Percentiles rank a stretch among this genome's conserved stretches.
phyloP scores from a whole-genome alignment of 805 yeast species.

The Saturnispora kantuleensis region DNA sequence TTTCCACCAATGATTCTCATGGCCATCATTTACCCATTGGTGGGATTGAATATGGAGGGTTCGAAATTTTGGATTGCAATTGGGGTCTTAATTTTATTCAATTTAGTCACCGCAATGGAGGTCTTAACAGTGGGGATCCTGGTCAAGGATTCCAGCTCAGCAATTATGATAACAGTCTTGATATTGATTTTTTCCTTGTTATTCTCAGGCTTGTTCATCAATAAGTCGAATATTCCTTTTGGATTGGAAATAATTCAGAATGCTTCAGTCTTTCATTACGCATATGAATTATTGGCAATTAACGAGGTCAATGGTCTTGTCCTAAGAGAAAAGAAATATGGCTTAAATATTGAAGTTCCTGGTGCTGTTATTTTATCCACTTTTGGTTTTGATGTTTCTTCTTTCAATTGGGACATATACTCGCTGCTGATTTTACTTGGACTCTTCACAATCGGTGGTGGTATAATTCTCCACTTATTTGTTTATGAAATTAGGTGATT shows the following conservation, averaged over 20 bases:
- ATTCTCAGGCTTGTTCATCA: slow-evolving; percentile 90
- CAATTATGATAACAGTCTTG: slow-evolving; percentile 80
- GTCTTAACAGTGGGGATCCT: slow-evolving; percentile 82
- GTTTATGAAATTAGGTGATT: slow-evolving; percentile 64
- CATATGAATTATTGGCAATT: slow-evolving; percentile 84
- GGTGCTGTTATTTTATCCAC: slow-evolving; percentile 95
- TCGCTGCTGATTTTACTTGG: slow-evolving; percentile 49
- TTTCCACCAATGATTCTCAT: slow-evolving; percentile 84
- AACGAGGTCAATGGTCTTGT: slow-evolving; percentile 87
- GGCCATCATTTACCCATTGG: slow-evolving; percentile 78
- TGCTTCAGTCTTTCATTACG: slow-evolving; percentile 88
- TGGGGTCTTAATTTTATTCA: slow-evolving; percentile 66
- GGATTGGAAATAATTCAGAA: slow-evolving; percentile 66
- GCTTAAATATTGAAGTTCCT: slow-evolving; percentile 89
- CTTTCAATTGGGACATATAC: slow-evolving; percentile 55
- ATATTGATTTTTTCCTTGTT: slow-evolving; percentile 74
- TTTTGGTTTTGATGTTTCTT: slow-evolving; percentile 84
- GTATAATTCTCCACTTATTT: slow-evolving; percentile 57
- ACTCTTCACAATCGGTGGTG: slow-evolving; percentile 59
- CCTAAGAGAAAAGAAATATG: slow-evolving; percentile 80
- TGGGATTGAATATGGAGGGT: slow-evolving; percentile 74
- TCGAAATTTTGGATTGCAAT: slow-evolving; percentile 64
- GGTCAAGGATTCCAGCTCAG: slow-evolving; percentile 83
- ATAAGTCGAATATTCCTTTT: slow-evolving; percentile 48
- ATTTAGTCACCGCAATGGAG: slow-evolving; percentile 76